Conservation (phyloP, 306 rosid species). For the Sindora glabra region DNA sequence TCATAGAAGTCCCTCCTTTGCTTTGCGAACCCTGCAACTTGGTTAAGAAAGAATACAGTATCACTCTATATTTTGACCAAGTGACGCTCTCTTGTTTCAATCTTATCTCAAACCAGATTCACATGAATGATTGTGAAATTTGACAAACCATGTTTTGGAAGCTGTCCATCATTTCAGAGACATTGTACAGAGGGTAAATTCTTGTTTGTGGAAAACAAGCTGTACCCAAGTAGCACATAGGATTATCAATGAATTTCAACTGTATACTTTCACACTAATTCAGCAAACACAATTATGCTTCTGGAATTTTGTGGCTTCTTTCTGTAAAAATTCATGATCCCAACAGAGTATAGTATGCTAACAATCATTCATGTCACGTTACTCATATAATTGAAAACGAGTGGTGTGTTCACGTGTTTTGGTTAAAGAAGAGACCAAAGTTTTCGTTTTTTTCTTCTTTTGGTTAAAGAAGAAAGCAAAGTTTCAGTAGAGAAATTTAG, state of each 20-base stretch:
- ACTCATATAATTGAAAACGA: too few relatives aligned
- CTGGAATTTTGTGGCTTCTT: background rate
- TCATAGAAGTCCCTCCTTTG: background rate
- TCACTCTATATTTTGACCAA: too few relatives aligned
- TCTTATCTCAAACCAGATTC: too few relatives aligned
- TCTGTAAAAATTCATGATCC: background rate
- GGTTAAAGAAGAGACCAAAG: background rate
- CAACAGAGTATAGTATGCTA: background rate
- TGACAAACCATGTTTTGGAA: too few relatives aligned
- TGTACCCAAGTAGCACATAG: too few relatives aligned
- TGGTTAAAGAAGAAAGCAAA: background rate
- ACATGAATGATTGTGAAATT: too few relatives aligned
- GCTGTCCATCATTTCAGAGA: too few relatives aligned
- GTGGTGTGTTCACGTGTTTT: too few relatives aligned
- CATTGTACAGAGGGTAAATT: too few relatives aligned
- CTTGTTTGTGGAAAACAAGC: too few relatives aligned
- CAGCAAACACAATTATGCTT: constrained; percentile 7
- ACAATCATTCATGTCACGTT: background rate
- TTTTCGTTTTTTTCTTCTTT: background rate
- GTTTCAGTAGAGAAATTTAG: constrained; percentile 3
- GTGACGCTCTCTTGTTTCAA: too few relatives aligned
- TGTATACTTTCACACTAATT: background rate
- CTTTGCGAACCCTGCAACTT: background rate
- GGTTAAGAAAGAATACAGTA: background rate
- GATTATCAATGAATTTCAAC: too few relatives aligned